Conservation (phyloP, 345 rosid genomes). For the Linum lewisii region DNA sequence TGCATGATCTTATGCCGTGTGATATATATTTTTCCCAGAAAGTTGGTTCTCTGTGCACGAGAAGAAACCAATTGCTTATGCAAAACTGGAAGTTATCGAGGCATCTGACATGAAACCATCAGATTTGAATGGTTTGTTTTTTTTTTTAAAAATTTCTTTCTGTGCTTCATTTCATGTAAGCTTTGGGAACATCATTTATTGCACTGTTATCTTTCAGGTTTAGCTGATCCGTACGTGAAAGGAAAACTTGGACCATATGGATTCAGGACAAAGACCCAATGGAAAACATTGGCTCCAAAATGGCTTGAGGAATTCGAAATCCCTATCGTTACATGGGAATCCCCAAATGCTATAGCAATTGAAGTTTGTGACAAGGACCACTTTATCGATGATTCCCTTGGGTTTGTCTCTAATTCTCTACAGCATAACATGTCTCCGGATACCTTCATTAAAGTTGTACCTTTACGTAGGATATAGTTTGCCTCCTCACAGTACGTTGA, state of each 20-base stretch:
- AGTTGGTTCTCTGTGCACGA: constrained; percentile 75
- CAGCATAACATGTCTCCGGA: background rate
- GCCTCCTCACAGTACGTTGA: background rate
- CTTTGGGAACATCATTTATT: background rate
- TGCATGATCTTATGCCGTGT: background rate
- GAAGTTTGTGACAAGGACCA: constrained; percentile 87
- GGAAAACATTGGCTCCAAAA: constrained; percentile 73
- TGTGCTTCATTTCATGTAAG: background rate
- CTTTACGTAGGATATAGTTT: background rate
- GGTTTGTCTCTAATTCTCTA: constrained; percentile 41
- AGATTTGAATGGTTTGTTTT: constrained; percentile 61
- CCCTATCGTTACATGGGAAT: constrained; percentile 78
- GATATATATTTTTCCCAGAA: constrained; percentile 36
- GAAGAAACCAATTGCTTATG: constrained; percentile 66
- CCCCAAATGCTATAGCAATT: constrained; percentile 45
- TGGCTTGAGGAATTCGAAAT: constrained; percentile 86
- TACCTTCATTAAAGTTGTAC: background rate
- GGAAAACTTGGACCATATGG: constrained; percentile 76
- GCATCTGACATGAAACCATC: constrained; percentile 79
- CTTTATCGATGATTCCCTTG: constrained; percentile 68
- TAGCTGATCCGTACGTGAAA: constrained; percentile 92
- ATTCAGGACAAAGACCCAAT: constrained; percentile 54
- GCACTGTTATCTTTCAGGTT: constrained; percentile 41
- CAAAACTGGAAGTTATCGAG: constrained; percentile 72
- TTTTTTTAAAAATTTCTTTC: background rate